phyloP scores from a whole-genome alignment of 1,139 yeast genomes.

The Casaregolazyma lundiana region DNA sequence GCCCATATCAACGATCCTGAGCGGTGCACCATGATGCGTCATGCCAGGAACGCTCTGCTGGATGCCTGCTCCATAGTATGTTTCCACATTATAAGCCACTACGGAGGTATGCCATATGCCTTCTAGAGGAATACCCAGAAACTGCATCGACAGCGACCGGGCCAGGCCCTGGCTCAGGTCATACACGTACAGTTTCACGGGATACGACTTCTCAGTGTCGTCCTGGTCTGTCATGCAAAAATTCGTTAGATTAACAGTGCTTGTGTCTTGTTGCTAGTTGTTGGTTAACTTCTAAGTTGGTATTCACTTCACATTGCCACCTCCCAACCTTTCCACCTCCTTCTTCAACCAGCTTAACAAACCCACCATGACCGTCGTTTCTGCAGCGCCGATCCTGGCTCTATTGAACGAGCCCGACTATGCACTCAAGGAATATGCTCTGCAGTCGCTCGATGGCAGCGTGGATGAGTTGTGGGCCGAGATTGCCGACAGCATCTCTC shows the following conservation, averaged over 20 bases:
- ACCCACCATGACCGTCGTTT: slow-evolving; percentile 9
- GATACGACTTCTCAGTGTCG: slow-evolving; percentile 13
- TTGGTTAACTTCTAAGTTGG: neutral
- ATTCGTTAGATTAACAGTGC: neutral
- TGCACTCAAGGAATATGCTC: slow-evolving; percentile 75
- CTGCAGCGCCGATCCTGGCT: slow-evolving; percentile 47
- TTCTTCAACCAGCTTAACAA: neutral
- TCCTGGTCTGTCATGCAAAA: neutral
- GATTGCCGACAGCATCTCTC: slow-evolving; percentile 83
- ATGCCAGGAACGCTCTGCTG: slow-evolving; percentile 46
- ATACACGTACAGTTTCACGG: slow-evolving; percentile 58
- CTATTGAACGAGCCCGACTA: slow-evolving; percentile 78
- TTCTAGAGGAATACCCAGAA: slow-evolving; percentile 40
- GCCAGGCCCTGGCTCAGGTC: slow-evolving; percentile 54
- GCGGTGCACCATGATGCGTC: slow-evolving; percentile 59
- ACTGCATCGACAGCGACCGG: slow-evolving; percentile 26
- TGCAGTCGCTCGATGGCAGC: slow-evolving; percentile 70
- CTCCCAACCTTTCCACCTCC: slow-evolving; percentile 2
- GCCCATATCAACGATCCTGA: slow-evolving; percentile 52
- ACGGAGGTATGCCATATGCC: slow-evolving; percentile 68
- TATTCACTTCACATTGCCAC: slow-evolving; percentile 1
- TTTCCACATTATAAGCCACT: slow-evolving; percentile 52
- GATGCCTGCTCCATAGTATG: slow-evolving; percentile 60
- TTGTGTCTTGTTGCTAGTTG: neutral
- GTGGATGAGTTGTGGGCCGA: slow-evolving; percentile 98